Conservation (phyloP, 305 asterid species). For the Striga hermonthica region DNA sequence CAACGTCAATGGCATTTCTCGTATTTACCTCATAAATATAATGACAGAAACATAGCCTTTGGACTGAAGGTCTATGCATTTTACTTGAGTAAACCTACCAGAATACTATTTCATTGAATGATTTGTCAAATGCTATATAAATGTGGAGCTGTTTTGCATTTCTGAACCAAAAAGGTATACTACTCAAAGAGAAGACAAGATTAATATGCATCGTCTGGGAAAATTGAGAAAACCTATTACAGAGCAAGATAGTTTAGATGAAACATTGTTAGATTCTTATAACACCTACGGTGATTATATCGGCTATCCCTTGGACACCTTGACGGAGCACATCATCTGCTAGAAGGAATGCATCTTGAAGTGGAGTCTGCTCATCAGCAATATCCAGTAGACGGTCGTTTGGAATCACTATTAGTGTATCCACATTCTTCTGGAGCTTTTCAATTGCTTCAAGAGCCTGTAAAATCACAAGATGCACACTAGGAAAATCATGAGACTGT, state of each 20-base stretch:
- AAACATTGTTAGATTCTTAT: constrained; percentile 11
- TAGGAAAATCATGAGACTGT: neutral
- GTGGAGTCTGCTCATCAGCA: constrained; percentile 86
- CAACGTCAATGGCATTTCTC: neutral
- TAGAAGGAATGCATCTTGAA: constrained; percentile 94
- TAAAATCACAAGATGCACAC: constrained; percentile 26
- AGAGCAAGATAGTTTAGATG: neutral
- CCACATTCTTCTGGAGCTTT: constrained; percentile 89
- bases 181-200: neutral
- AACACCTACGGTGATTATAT: constrained; percentile 79
- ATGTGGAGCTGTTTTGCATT: neutral
- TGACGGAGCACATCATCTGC: constrained; percentile 97
- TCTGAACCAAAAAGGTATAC: neutral
- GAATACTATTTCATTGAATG: neutral
- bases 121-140: neutral
- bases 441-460: constrained; percentile 97
- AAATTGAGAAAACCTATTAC: neutral
- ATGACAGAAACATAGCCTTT: neutral
- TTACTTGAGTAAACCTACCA: neutral
- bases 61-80: neutral
- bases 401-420: constrained; percentile 92
- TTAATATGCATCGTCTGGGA: neutral
- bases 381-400: constrained; percentile 89
- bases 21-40: too few relatives aligned
- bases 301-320: constrained; percentile 97